These are phyloP conservation scores for Sistotremastrum niveocremeum DNA, from an alignment of 768 basidiomycete genomes.

Conservation along the genomic window DNA sequence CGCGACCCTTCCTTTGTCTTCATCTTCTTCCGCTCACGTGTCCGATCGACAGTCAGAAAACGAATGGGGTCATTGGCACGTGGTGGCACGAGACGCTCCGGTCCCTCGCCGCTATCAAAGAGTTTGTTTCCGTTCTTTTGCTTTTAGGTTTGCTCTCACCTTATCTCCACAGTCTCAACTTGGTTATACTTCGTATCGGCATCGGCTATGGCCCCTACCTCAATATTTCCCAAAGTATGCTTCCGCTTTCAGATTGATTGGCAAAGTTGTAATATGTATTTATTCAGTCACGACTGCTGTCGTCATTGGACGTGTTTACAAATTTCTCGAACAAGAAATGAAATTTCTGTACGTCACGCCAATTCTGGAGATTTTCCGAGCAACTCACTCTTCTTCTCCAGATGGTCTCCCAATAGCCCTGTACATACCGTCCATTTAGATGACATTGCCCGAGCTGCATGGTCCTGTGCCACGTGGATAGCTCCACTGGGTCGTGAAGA, in stretches of 20 bases:
- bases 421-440: conserved; percentile 66
- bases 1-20: too few relatives aligned
- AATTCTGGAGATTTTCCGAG: neutral
- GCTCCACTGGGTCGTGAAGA: conserved; percentile 43
- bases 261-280: neutral
- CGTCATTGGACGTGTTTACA: conserved; percentile 68
- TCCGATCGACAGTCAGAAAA: conserved; percentile 24
- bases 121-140: conserved; percentile 26
- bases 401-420: conserved; percentile 68
- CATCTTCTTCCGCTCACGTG: neutral
- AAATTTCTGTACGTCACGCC: conserved; percentile 51
- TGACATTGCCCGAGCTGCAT: conserved; percentile 65
- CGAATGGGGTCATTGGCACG: conserved; percentile 50
- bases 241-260: neutral
- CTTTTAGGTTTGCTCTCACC: conserved; percentile 1
- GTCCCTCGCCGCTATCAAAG: conserved; percentile 56
- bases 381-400: conserved; percentile 13
- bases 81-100: conserved; percentile 88
- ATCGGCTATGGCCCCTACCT: conserved; percentile 75
- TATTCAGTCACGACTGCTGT: conserved; percentile 51
- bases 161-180: conserved; percentile 44
- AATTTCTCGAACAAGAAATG: conserved; percentile 73
- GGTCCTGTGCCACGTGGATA: conserved; percentile 73
- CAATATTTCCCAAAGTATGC: conserved; percentile 53
- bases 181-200: conserved; percentile 64